Evolutionary conservation across 306 rosid species (phyloP).

Genomic region (Lablab purpureus): DNA sequence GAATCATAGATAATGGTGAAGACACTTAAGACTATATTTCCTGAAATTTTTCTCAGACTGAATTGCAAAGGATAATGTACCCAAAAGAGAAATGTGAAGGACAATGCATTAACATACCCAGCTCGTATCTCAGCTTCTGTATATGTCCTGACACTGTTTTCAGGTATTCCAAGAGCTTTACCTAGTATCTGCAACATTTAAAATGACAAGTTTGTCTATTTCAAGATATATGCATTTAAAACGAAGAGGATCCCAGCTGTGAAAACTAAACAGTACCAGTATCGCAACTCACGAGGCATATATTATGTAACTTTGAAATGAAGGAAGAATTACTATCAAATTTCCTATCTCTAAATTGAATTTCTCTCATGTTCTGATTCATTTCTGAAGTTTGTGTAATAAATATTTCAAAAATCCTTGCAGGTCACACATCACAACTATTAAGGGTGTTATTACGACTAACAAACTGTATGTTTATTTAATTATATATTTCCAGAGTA

Average conservation of each 20-base stretch:
- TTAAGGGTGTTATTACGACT: constrained; percentile 28
- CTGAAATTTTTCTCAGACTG: constrained; percentile 1
- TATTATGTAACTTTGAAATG: constrained; percentile 23
- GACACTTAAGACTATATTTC: constrained; percentile 28
- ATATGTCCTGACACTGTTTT: constrained; percentile 82
- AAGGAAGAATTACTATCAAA: constrained; percentile 27
- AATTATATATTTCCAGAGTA: not conserved
- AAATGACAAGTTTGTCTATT: constrained; percentile 30
- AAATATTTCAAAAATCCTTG: constrained; percentile 21
- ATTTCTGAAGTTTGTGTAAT: constrained; percentile 5
- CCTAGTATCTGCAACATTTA: constrained; percentile 74
- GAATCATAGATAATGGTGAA: constrained; percentile 35
- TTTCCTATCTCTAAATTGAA: constrained; percentile 14
- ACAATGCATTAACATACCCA: constrained; percentile 60
- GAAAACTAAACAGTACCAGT: constrained; percentile 23
- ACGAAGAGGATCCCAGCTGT: constrained; percentile 12
- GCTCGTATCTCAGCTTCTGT: constrained; percentile 98
- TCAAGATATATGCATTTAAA: constrained; percentile 42
- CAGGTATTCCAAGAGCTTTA: constrained; percentile 90
- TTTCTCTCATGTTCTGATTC: constrained; percentile 25
- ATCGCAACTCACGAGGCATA: constrained; percentile 24
- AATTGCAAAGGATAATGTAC: constrained; percentile 29
- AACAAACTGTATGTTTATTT: constrained; percentile 13
- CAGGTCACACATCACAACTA: constrained; percentile 24
- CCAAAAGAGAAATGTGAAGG: constrained; percentile 4